Conservation (phyloP, 225 moss, liverwort and hornwort genomes). For the Straminergon stramineum region DNA sequence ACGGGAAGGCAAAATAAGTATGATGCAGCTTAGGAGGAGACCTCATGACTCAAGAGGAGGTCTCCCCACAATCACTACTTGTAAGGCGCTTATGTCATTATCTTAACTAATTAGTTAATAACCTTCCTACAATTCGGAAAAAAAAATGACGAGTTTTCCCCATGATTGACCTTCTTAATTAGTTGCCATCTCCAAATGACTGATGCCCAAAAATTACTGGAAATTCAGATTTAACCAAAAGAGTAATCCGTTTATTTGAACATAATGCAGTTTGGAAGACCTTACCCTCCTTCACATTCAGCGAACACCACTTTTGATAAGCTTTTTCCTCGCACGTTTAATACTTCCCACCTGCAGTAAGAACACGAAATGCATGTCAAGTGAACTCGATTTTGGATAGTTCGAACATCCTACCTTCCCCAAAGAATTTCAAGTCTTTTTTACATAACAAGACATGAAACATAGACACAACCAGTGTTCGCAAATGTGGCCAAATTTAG, state of each 20-base stretch:
- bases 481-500: neutral
- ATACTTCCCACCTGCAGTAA: neutral
- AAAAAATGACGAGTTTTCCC: neutral
- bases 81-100: neutral
- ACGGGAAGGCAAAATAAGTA: neutral
- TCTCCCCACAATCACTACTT: neutral
- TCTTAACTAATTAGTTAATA: neutral
- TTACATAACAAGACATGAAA: neutral
- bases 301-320: neutral
- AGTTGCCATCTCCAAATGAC: neutral
- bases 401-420: neutral
- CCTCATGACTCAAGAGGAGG: neutral
- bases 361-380: neutral
- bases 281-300: constrained; percentile 26
- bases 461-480: neutral
- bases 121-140: neutral
- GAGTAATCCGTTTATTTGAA: neutral
- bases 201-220: neutral
- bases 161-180: neutral
- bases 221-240: too few species aligned
- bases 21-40: neutral
- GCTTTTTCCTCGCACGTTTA: neutral
- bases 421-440: neutral
- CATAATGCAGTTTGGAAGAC: neutral
- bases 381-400: neutral